A percentile compares a stretch with the other conserved stretches of the same genome.
Evolutionary conservation across 768 basidiomycete species (phyloP).

Genomic region (Leccinum ochraceum): DNA sequence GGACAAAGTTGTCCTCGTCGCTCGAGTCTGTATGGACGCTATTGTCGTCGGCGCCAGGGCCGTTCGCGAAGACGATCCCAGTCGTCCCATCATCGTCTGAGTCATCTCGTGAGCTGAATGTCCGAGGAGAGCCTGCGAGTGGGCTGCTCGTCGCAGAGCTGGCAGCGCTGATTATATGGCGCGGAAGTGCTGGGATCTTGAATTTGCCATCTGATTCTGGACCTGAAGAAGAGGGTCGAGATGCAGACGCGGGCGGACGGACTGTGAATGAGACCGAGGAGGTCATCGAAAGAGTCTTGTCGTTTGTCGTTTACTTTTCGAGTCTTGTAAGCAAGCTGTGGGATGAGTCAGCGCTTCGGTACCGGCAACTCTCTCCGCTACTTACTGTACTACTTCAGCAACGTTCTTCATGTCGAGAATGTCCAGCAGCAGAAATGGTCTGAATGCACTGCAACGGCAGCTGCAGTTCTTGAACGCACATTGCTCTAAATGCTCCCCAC

Average conservation of each 20-base stretch:
- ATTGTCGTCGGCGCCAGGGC: conserved; percentile 27
- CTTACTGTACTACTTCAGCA: neutral
- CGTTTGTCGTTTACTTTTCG: neutral
- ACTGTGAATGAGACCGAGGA: conserved; percentile 80
- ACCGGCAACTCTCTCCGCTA: neutral
- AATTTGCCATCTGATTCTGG: conserved; percentile 61
- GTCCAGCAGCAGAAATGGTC: conserved; percentile 1
- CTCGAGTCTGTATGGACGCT: conserved; percentile 47
- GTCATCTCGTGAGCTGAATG: conserved; percentile 26
- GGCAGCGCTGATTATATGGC: conserved; percentile 44
- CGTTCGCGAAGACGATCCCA: conserved; percentile 26
- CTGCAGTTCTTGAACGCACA: neutral
- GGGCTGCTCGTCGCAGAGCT: conserved; percentile 55
- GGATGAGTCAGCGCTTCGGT: conserved; percentile 1
- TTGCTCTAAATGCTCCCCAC: neutral
- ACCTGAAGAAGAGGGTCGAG: conserved; percentile 62
- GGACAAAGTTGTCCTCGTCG: conserved; percentile 67
- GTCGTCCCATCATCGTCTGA: conserved; percentile 31
- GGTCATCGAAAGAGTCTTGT: conserved; percentile 24
- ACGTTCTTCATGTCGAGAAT: neutral
- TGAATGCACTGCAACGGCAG: neutral
- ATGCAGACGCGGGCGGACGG: conserved; percentile 53
- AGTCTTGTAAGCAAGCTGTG: neutral
- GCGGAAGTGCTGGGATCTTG: conserved; percentile 61
- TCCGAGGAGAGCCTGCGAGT: conserved; percentile 52